Conservation (phyloP, 768 basidiomycete species). For the Fibroporia radiculosa region DNA sequence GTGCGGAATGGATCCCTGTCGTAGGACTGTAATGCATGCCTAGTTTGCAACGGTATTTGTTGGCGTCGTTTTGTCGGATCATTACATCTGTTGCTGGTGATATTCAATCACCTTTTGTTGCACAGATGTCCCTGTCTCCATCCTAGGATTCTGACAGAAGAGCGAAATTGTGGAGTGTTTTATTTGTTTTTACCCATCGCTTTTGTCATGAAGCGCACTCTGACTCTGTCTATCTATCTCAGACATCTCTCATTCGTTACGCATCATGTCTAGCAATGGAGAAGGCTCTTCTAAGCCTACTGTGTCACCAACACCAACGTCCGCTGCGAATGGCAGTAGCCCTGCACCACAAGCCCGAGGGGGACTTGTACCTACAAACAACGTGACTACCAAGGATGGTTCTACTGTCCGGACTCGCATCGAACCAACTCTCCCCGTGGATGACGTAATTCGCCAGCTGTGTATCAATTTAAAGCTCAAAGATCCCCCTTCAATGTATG, state of each 20-base stretch:
- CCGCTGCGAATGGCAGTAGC: conserved; percentile 12
- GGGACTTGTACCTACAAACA: conserved; percentile 73
- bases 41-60: too few relatives aligned
- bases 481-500: conserved; percentile 64
- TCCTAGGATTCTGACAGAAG: neutral
- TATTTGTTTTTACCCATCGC: too few relatives aligned
- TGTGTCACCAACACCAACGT: conserved; percentile 1
- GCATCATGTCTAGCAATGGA: conserved; percentile 9
- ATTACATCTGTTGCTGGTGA: too few relatives aligned
- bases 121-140: too few relatives aligned
- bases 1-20: too few relatives aligned
- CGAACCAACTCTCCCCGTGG: conserved; percentile 75
- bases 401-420: conserved; percentile 75
- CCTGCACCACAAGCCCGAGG: conserved; percentile 11
- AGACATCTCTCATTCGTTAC: neutral
- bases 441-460: conserved; percentile 78
- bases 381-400: conserved; percentile 70
- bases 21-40: too few relatives aligned
- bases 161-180: neutral
- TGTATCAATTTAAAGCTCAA: conserved; percentile 75
- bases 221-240: too few relatives aligned
- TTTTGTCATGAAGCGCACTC: too few relatives aligned
- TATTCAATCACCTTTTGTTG: too few relatives aligned
- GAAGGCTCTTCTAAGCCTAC: conserved; percentile 6
- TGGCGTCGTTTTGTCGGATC: too few relatives aligned